Evolutionary conservation across 2,329 filamentous ascomycete genomes (phyloP).

Genomic region (Leptographium lundbergii): DNA sequence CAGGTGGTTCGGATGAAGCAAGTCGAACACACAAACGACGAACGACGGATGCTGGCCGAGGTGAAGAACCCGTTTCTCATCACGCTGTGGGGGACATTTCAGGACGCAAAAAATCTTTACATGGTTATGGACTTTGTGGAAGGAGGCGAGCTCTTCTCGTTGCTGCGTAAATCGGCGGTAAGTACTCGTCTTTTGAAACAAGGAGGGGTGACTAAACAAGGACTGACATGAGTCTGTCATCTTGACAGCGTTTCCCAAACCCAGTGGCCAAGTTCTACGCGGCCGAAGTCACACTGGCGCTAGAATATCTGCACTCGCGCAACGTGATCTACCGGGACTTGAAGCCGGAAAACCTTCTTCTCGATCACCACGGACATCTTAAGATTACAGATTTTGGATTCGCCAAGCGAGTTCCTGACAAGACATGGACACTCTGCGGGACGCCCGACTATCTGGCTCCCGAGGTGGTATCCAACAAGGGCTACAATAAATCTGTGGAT

Average conservation of each 20-base stretch:
- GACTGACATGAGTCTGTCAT: neutral
- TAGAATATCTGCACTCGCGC: slow-evolving; percentile 89
- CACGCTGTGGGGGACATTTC: slow-evolving; percentile 96
- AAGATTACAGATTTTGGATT: slow-evolving; percentile 99
- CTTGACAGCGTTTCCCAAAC: slow-evolving; percentile 82
- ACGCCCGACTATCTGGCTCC: slow-evolving; percentile 96
- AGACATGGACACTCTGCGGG: slow-evolving; percentile 97
- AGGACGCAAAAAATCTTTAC: slow-evolving; percentile 89
- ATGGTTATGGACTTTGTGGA: slow-evolving; percentile 99
- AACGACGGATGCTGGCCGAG: slow-evolving; percentile 86
- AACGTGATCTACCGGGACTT: slow-evolving; percentile 97
- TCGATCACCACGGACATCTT: slow-evolving; percentile 85
- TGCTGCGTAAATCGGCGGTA: slow-evolving; percentile 86
- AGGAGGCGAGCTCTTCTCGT: slow-evolving; percentile 90
- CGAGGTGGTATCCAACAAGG: slow-evolving; percentile 97
- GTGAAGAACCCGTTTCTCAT: slow-evolving; percentile 98
- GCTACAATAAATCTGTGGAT: slow-evolving; percentile 98
- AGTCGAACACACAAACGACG: slow-evolving; percentile 98
- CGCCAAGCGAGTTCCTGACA: slow-evolving; percentile 94
- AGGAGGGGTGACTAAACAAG: neutral
- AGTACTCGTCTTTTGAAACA: slow-evolving; percentile 19
- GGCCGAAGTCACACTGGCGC: slow-evolving; percentile 85
- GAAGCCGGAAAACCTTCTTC: slow-evolving; percentile 85
- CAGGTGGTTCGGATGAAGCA: slow-evolving; percentile 99
- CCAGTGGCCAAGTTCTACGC: slow-evolving; percentile 99